Conservation (phyloP, 768 basidiomycete genomes). For the Cystofilobasidium capitatum region DNA sequence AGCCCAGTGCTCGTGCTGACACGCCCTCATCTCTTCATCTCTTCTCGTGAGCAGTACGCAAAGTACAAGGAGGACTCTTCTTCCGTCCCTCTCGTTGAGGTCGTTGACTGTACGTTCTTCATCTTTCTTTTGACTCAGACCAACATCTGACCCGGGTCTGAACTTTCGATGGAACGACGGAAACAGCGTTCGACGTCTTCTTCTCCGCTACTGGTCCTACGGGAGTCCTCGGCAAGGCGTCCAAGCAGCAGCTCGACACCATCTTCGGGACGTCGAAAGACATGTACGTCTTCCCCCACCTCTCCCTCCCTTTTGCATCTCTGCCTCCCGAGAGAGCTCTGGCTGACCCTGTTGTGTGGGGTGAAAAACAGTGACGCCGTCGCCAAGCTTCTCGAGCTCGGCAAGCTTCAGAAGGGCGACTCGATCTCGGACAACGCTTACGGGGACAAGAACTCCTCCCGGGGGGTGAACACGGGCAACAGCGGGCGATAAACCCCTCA, state of each 20-base stretch:
- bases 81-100: slow-evolving; percentile 21
- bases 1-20: neutral
- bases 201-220: slow-evolving; percentile 64
- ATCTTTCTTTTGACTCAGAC: slow-evolving; percentile 23
- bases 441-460: slow-evolving; percentile 6
- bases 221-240: slow-evolving; percentile 62
- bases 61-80: slow-evolving; percentile 26
- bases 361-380: slow-evolving; percentile 3
- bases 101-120: slow-evolving; percentile 25
- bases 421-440: slow-evolving; percentile 11
- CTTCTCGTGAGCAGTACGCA: slow-evolving; percentile 13
- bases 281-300: slow-evolving; percentile 6
- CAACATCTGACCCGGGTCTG: neutral
- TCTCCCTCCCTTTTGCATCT: neutral
- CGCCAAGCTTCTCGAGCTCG: slow-evolving; percentile 16
- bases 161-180: too few species aligned
- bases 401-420: slow-evolving; percentile 26
- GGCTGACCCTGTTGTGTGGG: neutral
- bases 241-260: slow-evolving; percentile 74
- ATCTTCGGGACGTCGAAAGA: slow-evolving; percentile 59
- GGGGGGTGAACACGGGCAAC: neutral
- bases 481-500: neutral
- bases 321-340: neutral
- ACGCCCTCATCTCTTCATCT: neutral
- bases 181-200: slow-evolving; percentile 64